Evolutionary conservation across 345 rosid genomes (phyloP).

Genomic region (Populus ilicifolia): DNA sequence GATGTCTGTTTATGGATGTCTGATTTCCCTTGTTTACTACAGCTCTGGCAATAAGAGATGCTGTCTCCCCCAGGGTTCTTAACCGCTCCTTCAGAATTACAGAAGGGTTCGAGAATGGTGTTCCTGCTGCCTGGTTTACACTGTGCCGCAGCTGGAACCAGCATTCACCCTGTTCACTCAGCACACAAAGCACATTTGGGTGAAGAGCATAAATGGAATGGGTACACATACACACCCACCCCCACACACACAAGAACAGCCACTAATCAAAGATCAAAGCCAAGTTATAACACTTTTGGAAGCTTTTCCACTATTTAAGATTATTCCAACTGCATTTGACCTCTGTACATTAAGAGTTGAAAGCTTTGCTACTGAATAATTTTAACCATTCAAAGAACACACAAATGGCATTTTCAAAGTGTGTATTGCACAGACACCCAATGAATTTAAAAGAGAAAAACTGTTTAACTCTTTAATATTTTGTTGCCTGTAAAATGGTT

Average conservation of each 20-base stretch:
- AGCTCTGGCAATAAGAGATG: conserved; percentile 48
- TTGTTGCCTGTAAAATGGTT: background rate
- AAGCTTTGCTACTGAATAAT: background rate
- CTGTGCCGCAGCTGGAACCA: conserved; percentile 46
- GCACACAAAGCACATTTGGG: background rate
- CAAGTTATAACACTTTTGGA: background rate
- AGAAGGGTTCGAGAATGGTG: conserved; percentile 21
- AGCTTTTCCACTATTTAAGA: background rate
- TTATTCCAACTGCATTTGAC: background rate
- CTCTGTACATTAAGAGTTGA: too few relatives aligned
- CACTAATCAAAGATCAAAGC: background rate
- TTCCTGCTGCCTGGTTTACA: conserved; percentile 15
- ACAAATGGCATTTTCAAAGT: background rate
- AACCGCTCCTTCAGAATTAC: conserved; percentile 43
- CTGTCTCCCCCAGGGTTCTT: conserved; percentile 47
- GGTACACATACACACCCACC: background rate
- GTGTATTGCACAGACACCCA: too few relatives aligned
- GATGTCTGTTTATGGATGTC: conserved; percentile 40
- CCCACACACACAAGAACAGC: background rate
- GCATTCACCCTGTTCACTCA: conserved; percentile 43
- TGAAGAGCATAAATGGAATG: background rate
- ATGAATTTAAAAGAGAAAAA: too few relatives aligned
- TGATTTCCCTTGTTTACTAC: conserved; percentile 36
- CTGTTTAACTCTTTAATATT: background rate
- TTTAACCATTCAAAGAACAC: background rate